phyloP scores from a whole-genome alignment of 2,329 filamentous ascomycete genomes.

The Pyrenochaeta sp. region DNA sequence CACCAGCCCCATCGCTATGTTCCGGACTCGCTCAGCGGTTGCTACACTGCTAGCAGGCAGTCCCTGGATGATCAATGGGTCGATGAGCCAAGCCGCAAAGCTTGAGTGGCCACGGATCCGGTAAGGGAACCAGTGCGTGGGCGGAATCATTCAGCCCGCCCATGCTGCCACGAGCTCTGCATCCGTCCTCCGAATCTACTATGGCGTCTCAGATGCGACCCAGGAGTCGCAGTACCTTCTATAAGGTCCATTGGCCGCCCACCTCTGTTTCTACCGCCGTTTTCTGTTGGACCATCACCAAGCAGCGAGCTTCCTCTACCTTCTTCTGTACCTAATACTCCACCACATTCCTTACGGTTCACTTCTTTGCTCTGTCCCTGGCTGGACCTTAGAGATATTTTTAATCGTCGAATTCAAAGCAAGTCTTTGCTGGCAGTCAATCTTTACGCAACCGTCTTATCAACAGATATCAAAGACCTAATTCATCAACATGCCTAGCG shows the following conservation, averaged over 20 bases:
- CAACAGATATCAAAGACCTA: constrained; percentile 35
- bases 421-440: constrained; percentile 49
- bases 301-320: constrained; percentile 43
- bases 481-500: constrained; percentile 49
- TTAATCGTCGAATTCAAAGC: constrained; percentile 49
- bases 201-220: constrained; percentile 48
- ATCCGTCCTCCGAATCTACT: constrained; percentile 49
- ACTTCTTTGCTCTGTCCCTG: constrained; percentile 49
- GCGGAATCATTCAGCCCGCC: constrained; percentile 44
- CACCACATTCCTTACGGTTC: constrained; percentile 48
- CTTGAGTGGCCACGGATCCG: constrained; percentile 42
- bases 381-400: constrained; percentile 49
- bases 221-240: constrained; percentile 41
- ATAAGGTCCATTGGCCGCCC: constrained; percentile 51
- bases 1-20: constrained; percentile 34
- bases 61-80: constrained; percentile 41
- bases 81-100: constrained; percentile 40
- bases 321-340: constrained; percentile 48
- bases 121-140: constrained; percentile 40
- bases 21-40: constrained; percentile 36
- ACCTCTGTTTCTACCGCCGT: constrained; percentile 46
- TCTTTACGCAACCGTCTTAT: constrained; percentile 30
- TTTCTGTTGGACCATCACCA: constrained; percentile 49
- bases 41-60: constrained; percentile 34
- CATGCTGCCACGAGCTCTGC: constrained; percentile 38